Base-by-base conservation (phyloP, 2,329 filamentous ascomycete genomes). In the Monascus ruber region DNA sequence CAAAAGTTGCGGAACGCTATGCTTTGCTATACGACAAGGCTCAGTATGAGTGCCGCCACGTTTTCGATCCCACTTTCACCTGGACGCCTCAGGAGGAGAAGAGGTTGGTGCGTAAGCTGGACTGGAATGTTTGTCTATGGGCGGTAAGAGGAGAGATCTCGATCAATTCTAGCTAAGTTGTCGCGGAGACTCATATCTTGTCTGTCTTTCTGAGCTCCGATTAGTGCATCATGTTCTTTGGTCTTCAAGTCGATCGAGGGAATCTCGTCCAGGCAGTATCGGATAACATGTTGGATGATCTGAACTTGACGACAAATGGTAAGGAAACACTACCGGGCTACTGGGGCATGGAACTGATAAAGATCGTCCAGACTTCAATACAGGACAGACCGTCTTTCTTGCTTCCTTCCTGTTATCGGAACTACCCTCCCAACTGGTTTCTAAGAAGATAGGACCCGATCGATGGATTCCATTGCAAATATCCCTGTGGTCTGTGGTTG, bases 151-250 rank as follows among this genome's bases (percentile, higher is more conserved):
- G 11, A 11, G 29, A 10, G 9, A 31, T 25, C n/a, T n/a, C 2
- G 4, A 31, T 26, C 31, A 9, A 38, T 4, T 24, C 4, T 33
- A 3, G 10, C 26, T 8, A 26, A 17, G 17, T 17, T 17, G 17
- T 17, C 17, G 17, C 17, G 17, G 17, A 17, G 17, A 2, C 17
- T 17, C 17, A 17, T 17, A 17, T 17, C 17, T 17, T 31, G 32
- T 42, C 10, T 33, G 37, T 25, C 28, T 53, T 25, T 44, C 44
- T 42, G 36, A 33, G 34, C 44, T 45, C 35, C n/a, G n/a, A n/a
- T 51, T 59, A 40, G 56, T 73, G 71, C 40, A 51, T 74, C 31
- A 74, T 75, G 72, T 78, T 78, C 55, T 74, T 77, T 37, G 73
- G 69, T 0, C 59, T 79, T 2, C 72, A 79, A 48, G 59, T 79